phyloP scores from a whole-genome alignment of 805 yeast species.

The Kodamaea restingae region DNA sequence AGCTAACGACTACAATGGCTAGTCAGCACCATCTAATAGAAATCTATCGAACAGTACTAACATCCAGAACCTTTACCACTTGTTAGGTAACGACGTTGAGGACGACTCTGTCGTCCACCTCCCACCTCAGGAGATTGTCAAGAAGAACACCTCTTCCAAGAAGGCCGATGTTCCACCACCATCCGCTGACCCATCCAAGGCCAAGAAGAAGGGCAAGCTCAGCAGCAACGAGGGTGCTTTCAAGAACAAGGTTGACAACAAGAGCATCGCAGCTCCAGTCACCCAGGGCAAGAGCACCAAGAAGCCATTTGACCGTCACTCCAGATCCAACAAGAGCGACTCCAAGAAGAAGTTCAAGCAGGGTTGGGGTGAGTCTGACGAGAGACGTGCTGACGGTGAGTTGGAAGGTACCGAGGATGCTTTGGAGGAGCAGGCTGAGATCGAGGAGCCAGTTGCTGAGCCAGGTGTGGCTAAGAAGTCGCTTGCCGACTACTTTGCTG shows the following conservation, averaged over 20 bases:
- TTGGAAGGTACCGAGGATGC: slow-evolving; percentile 45
- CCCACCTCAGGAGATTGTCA: slow-evolving; percentile 72
- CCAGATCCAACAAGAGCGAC: slow-evolving; percentile 80
- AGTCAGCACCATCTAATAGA: not conserved
- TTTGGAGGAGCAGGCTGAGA: slow-evolving; percentile 34
- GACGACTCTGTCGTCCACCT: slow-evolving; percentile 59
- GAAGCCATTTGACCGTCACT: slow-evolving; percentile 75
- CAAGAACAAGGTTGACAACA: slow-evolving; percentile 61
- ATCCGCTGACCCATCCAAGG: slow-evolving; percentile 74
- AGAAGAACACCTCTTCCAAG: slow-evolving; percentile 79
- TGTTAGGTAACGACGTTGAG: slow-evolving; percentile 86
- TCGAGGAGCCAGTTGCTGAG: slow-evolving; percentile 47
- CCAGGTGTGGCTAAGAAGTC: slow-evolving; percentile 49
- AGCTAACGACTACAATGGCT: too few species aligned
- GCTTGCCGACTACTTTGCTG: slow-evolving; percentile 82
- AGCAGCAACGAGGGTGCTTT: slow-evolving; percentile 89
- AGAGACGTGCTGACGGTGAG: slow-evolving; percentile 64
- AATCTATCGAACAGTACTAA: not conserved
- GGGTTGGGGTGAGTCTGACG: slow-evolving; percentile 84
- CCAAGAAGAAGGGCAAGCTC: slow-evolving; percentile 64
- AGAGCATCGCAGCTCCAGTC: slow-evolving; percentile 55
- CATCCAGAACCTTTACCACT: slow-evolving; percentile 68
- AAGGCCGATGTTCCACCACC: slow-evolving; percentile 81
- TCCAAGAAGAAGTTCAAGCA: slow-evolving; percentile 76
- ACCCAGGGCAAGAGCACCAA: slow-evolving; percentile 54